Conservation (phyloP, 441 rosid genomes). For the Syzygium malaccense region DNA sequence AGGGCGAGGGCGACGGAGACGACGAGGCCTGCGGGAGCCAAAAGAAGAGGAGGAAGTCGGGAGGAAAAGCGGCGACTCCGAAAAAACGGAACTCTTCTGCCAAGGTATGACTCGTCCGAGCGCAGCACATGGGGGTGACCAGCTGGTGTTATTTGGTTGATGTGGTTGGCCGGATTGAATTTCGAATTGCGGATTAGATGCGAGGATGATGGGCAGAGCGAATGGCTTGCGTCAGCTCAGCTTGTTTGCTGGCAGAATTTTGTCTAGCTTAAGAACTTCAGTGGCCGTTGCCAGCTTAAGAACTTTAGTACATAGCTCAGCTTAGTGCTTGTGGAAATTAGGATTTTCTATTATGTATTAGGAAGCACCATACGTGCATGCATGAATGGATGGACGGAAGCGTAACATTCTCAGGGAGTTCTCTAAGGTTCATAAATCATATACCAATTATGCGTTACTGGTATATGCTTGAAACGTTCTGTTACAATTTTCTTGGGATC, state of each 20-base stretch:
- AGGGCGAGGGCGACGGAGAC: slow-evolving; percentile 19
- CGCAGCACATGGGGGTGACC: not conserved
- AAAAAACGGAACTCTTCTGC: slow-evolving; percentile 27
- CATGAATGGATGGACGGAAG: not conserved
- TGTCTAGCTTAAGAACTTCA: not conserved
- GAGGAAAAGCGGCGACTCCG: slow-evolving; percentile 38
- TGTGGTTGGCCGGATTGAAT: not conserved
- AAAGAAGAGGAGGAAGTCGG: slow-evolving; percentile 42
- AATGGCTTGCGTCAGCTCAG: not conserved
- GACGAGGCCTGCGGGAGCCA: slow-evolving; percentile 44
- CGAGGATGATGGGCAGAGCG: not conserved
- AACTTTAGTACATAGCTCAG: not conserved
- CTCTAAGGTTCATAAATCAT: not conserved
- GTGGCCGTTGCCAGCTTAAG: not conserved
- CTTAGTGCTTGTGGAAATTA: not conserved
- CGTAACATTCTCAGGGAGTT: not conserved
- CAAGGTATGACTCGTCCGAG: not conserved
- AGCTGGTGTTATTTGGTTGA: not conserved
- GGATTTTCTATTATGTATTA: not conserved
- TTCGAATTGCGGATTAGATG: not conserved
- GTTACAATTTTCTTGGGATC: not conserved
- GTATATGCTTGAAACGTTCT: not conserved
- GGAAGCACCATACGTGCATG: not conserved
- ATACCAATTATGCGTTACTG: not conserved
- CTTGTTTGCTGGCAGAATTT: not conserved